A percentile compares a stretch with the other conserved stretches of the same genome.
These are phyloP conservation scores for Stagonosporopsis cucurbitacearum DNA, from an alignment of 2,329 filamentous ascomycete species.

Conservation along the genomic window DNA sequence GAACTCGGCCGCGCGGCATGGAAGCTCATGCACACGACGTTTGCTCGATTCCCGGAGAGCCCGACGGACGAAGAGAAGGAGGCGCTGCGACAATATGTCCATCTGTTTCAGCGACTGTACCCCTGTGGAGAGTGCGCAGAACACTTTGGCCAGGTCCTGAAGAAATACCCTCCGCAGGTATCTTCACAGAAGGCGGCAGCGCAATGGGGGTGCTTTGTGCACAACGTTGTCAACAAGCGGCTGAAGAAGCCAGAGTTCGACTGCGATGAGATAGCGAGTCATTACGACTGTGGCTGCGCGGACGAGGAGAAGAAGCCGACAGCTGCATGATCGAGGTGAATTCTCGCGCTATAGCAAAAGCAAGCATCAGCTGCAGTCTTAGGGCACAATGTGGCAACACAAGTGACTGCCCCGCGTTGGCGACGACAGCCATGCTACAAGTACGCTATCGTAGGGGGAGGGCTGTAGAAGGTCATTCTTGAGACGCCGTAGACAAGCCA, in stretches of 20 bases:
- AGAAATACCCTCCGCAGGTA: constrained; percentile 69
- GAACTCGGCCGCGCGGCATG: constrained; percentile 70
- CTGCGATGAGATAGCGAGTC: constrained; percentile 69
- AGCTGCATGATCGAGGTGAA: constrained; percentile 22
- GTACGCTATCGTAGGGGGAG: neutral
- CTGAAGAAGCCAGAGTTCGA: constrained; percentile 67
- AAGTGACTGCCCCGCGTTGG: constrained; percentile 1
- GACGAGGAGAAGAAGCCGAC: constrained; percentile 55
- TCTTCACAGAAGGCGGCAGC: constrained; percentile 67
- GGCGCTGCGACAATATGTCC: constrained; percentile 65
- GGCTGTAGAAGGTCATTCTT: neutral
- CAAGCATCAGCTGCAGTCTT: constrained; percentile 20
- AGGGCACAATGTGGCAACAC: constrained; percentile 12
- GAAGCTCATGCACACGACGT: constrained; percentile 71
- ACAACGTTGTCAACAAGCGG: constrained; percentile 70
- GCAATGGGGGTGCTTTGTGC: constrained; percentile 70
- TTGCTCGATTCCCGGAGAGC: constrained; percentile 69
- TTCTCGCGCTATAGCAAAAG: constrained; percentile 18
- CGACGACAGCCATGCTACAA: neutral
- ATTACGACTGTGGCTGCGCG: constrained; percentile 71
- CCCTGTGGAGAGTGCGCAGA: constrained; percentile 70
- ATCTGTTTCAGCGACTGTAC: constrained; percentile 69
- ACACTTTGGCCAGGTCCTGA: constrained; percentile 67
- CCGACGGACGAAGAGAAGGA: constrained; percentile 66
- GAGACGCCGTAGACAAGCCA: neutral